Evolutionary conservation across 129 eudicot genomes (phyloP), one percentile per base, ranked within the genome.

Genomic region (Lactuca saligna): DNA sequence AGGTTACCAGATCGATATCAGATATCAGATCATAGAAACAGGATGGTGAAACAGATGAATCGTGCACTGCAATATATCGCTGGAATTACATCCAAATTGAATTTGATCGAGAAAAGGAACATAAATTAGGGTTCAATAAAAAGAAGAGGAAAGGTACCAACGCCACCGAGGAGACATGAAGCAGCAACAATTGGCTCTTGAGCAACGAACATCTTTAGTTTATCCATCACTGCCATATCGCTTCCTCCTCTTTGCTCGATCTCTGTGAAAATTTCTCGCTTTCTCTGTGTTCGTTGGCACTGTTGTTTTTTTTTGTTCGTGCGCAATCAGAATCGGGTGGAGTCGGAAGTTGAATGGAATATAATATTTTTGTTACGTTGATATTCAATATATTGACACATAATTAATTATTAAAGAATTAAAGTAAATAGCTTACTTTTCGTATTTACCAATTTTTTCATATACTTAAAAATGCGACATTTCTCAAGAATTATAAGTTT

Each of bases 161-260:
- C 68, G 53, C 97, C 95, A 49, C 79, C 89, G 62, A 85, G 85
- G 71, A 90, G 83, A 77, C 95, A 82, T 58, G 97, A 87, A 68
- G 97, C 97, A 33, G 91, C 91, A 57, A 87, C 89, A 16, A 90
- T 79, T 3, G 96, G 96, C 79, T 86, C 88, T 78, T 86, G 83
- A 13, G 57, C 93, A 6, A 84, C 90, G 55, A 86, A 82, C 73
- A 78, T 84, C 67, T 71, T 86, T 74, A 89, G 69, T 69, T 75
- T 86, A 54, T 84, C 84, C 96, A 89, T 89, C 20, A 86, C 90
- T 71, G 82, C 78, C 90, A 89, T 89, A 71, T 44, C 29, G 17
- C 15, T 33, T 8, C n/a, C 37, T 35, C 63, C 35, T 41, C 17
- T 3, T 29, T 17, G 25, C 41, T 74, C 32, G 49, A 13, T 65